These are phyloP conservation scores for Chaetomium olivaceum DNA, from an alignment of 2,329 filamentous ascomycete species.

Conservation along the genomic window DNA sequence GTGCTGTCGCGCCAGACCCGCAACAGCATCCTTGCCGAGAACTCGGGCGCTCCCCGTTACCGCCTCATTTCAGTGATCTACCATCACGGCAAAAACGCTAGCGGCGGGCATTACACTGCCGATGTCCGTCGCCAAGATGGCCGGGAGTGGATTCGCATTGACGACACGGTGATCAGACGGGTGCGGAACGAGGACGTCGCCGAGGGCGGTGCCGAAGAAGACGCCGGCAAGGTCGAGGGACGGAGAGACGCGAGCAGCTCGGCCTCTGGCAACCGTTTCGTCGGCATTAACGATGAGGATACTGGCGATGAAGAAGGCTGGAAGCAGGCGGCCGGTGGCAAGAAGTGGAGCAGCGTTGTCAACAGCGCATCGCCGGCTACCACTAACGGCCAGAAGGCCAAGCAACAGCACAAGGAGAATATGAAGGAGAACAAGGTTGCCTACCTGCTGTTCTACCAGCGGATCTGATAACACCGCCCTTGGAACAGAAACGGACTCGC, in stretches of 20 bases:
- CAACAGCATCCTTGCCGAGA: constrained; percentile 63
- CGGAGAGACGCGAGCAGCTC: constrained; percentile 57
- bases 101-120: constrained; percentile 96
- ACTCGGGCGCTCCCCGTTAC: constrained; percentile 75
- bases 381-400: constrained; percentile 52
- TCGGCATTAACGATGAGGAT: constrained; percentile 66
- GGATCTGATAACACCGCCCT: constrained; percentile 48
- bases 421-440: constrained; percentile 95
- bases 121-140: constrained; percentile 92
- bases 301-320: constrained; percentile 70
- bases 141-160: constrained; percentile 93
- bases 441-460: constrained; percentile 94
- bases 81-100: constrained; percentile 95
- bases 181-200: constrained; percentile 87
- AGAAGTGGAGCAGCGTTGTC: constrained; percentile 71
- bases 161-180: constrained; percentile 87
- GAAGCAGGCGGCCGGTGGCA: constrained; percentile 77
- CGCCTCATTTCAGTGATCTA: constrained; percentile 88
- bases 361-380: constrained; percentile 61
- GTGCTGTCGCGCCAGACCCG: constrained; percentile 77
- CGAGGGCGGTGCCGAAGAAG: constrained; percentile 79
- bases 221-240: constrained; percentile 62
- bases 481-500: neutral
- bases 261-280: constrained; percentile 69
- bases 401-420: constrained; percentile 60